Conservation (phyloP, 495 filamentous ascomycete genomes). For the Durotheca rogersii region DNA sequence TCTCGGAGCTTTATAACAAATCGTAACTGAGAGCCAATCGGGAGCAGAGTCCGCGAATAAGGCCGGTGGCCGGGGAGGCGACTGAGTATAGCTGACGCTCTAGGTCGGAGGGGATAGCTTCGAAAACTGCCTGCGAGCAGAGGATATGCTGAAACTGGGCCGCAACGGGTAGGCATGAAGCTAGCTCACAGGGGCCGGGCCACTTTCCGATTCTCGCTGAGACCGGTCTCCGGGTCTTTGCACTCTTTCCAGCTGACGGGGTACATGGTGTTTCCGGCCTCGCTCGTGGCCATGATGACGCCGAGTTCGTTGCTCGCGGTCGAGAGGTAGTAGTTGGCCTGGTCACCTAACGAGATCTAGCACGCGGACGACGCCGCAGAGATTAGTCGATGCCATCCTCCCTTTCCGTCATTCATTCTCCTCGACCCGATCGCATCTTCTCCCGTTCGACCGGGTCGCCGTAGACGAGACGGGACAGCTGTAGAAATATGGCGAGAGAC, state of each 20-base stretch:
- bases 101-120: too few species aligned
- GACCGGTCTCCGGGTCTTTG: conserved; percentile 75
- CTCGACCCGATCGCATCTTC: too few species aligned
- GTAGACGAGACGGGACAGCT: not conserved
- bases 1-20: too few species aligned
- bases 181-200: conserved; percentile 78
- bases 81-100: too few species aligned
- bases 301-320: conserved; percentile 89
- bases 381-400: not conserved
- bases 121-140: too few species aligned
- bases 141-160: too few species aligned
- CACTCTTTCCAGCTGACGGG: conserved; percentile 96
- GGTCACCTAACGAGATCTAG: conserved; percentile 85
- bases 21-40: too few species aligned
- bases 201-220: conserved; percentile 82
- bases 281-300: conserved; percentile 90
- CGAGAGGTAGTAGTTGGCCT: conserved; percentile 87
- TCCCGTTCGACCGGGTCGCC: too few species aligned
- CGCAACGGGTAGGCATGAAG: not conserved
- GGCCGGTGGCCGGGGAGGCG: too few species aligned
- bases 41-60: too few species aligned
- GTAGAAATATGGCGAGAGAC: not conserved
- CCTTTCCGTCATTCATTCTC: too few species aligned
- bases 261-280: conserved; percentile 83
- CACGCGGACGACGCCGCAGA: conserved; percentile 49